Base-by-base conservation (phyloP, 768 basidiomycete species). In the Mycena leptocephala region DNA sequence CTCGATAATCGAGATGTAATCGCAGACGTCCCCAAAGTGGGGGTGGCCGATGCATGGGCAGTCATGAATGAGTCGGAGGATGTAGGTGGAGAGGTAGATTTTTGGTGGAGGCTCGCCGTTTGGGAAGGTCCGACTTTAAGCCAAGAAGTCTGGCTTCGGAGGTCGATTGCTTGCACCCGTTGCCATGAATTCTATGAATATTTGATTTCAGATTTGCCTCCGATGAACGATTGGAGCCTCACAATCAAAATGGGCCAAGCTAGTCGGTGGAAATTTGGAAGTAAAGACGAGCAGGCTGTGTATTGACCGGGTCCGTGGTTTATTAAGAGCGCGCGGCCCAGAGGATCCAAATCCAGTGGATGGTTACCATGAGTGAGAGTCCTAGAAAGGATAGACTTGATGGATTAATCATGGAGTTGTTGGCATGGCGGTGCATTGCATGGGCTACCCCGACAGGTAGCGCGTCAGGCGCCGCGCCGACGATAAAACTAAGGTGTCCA, bases 11-110 rank as follows among this genome's bases (percentile, higher is more conserved):
- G 65, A 20, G 65, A 13, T 11, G 64, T 22, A 28, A 32, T 30
- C 35, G 37, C 24, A n/a, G 53, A 30, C 9, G 37, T 14, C 33
- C 20, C 43, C 11, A 48, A 6, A 10, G 63, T 51, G n/a, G 72
- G 58, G 24, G 32, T 35, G 30, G 62, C 22, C 11, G 68, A 33
- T 3, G 74, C 30, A 11, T 37, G 73, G 30, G 61, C 68, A 58
- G 74, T 63, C 74, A 75, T 70, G 74, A 32, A 70, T 30, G 68
- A 66, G 46, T 61, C 65, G 58, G 62, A 69, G 22, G 74, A 33
- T 28, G 61, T 37, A 41, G 55, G 39, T 20, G 32, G 53, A 43
- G 65, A 33, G 30, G 32, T 53, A 26, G 53, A 46, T 58, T 20
- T 55, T 22, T 24, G 26, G 32, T 35, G 58, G 11, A 48, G 32